Percentiles rank a stretch among this genome's conserved stretches.
Evolutionary conservation across 352 stramenopile genomes (phyloP).

Genomic region (Globisporangium ultimum): DNA sequence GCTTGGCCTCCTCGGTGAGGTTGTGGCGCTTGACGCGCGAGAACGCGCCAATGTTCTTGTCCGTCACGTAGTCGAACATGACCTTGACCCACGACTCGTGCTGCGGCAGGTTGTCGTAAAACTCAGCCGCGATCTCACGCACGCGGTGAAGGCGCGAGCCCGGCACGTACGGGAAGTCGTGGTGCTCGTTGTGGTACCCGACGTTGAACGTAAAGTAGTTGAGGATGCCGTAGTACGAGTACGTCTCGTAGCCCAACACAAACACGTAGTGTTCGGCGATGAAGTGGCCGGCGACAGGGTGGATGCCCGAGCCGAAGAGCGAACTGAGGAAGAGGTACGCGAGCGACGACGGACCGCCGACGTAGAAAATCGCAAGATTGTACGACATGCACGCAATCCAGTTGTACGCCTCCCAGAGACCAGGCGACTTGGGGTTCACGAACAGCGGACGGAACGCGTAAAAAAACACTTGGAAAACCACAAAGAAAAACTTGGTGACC

Average conservation of each 20-base stretch:
- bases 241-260: conserved; percentile 93
- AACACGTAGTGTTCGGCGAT: conserved; percentile 98
- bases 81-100: conserved; percentile 93
- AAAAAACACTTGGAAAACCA: conserved; percentile 92
- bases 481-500: conserved; percentile 90
- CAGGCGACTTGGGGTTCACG: conserved; percentile 89
- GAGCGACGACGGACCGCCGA: conserved; percentile 80
- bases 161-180: conserved; percentile 95
- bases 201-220: conserved; percentile 98
- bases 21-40: conserved; percentile 88
- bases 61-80: conserved; percentile 92
- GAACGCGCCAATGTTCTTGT: conserved; percentile 91
- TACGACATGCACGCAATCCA: conserved; percentile 75
- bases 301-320: conserved; percentile 89
- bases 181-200: conserved; percentile 98
- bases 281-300: conserved; percentile 96
- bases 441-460: conserved; percentile 92
- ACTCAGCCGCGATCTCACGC: conserved; percentile 89
- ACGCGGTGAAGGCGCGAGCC: conserved; percentile 90
- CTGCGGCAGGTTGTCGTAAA: conserved; percentile 93
- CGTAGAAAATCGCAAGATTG: conserved; percentile 77
- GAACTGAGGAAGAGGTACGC: conserved; percentile 92
- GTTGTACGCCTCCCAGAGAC: conserved; percentile 89
- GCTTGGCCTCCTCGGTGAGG: conserved; percentile 44
- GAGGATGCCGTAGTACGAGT: conserved; percentile 97